These are phyloP conservation scores for Juncus inflexus DNA, from an alignment of 176 grass and related monocot genomes.

Conservation along the genomic window DNA sequence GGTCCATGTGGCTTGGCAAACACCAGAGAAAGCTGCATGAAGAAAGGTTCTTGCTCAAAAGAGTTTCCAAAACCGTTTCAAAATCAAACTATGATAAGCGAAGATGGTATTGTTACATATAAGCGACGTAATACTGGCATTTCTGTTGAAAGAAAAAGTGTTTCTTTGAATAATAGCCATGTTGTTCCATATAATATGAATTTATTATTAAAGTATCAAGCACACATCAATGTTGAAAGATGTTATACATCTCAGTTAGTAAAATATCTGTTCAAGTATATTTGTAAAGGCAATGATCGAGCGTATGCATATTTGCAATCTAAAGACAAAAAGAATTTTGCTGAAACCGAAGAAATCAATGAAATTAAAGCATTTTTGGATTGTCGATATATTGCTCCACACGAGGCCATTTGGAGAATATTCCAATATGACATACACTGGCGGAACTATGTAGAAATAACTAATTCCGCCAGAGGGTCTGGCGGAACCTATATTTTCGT, in stretches of 20 bases:
- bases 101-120: no score
- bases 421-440: conserved; percentile 25
- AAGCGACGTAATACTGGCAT: conserved; percentile 9
- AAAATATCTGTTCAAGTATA: conserved; percentile 33
- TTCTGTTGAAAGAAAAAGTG: conserved; percentile 16
- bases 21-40: conserved; percentile 12
- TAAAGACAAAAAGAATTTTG: not conserved
- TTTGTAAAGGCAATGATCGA: not conserved
- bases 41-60: not conserved
- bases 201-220: conserved; percentile 18
- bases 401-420: conserved; percentile 38
- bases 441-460: no score
- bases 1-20: conserved; percentile 8
- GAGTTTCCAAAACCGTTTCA: conserved; percentile 15
- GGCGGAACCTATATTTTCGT: no score
- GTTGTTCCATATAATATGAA: conserved; percentile 8
- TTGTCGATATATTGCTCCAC: conserved; percentile 31
- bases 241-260: conserved; percentile 17
- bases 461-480: no score
- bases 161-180: conserved; percentile 8
- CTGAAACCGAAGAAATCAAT: not conserved
- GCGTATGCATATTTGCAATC: not conserved
- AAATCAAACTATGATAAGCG: no score
- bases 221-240: conserved; percentile 23
- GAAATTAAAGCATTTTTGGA: conserved; percentile 41